phyloP scores from a whole-genome alignment of 768 basidiomycete species.

The Chalciporus sphaerocephalus region DNA sequence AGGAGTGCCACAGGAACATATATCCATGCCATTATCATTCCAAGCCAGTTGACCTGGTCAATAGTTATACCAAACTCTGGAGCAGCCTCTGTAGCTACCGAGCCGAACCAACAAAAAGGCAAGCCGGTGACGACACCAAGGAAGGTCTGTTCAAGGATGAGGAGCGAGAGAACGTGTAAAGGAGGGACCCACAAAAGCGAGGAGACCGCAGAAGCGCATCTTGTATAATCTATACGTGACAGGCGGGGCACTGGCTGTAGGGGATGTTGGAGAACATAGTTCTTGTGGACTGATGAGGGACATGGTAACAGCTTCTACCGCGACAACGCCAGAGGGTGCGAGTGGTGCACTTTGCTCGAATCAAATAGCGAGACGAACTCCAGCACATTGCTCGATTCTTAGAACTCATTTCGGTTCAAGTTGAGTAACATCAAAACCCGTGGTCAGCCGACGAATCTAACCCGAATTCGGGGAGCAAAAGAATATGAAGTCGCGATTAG shows the following conservation, averaged over 20 bases:
- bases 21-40: constrained; percentile 58
- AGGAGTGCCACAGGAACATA: constrained; percentile 60
- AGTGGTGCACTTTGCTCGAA: no score
- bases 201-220: constrained; percentile 59
- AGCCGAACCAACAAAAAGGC: constrained; percentile 81
- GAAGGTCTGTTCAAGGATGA: constrained; percentile 42
- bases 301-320: no score
- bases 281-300: no score
- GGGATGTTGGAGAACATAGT: no score
- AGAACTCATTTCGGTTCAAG: no score
- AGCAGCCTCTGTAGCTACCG: constrained; percentile 63
- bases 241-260: not conserved
- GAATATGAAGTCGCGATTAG: no score
- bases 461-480: no score
- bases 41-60: constrained; percentile 76
- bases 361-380: no score
- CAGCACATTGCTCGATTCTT: no score
- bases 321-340: no score
- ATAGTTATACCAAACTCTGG: constrained; percentile 64
- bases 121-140: constrained; percentile 61
- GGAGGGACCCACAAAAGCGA: constrained; percentile 46
- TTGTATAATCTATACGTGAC: constrained; percentile 60
- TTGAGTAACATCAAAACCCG: no score
- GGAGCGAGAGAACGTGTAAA: not conserved
- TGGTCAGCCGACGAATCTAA: no score